phyloP scores from a whole-genome alignment of 176 grass and related monocot species.

The Musa itinerans region DNA sequence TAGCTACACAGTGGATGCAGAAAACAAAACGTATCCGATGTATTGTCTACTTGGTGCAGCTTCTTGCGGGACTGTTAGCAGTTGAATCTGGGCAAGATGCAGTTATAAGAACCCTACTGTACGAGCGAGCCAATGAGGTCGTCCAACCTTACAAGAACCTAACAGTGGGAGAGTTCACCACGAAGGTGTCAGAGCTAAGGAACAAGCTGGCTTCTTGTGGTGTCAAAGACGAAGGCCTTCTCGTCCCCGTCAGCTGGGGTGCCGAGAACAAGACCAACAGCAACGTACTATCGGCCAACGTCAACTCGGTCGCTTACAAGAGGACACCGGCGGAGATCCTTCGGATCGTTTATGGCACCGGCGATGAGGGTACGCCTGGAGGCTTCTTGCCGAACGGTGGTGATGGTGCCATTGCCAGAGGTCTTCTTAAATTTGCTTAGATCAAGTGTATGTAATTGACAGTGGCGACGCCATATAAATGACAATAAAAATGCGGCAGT shows the following conservation, averaged over 20 bases:
- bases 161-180: conserved; percentile 67
- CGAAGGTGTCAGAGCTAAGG: conserved; percentile 38
- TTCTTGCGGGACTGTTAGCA: conserved; percentile 41
- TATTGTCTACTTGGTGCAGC: conserved; percentile 11
- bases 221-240: conserved; percentile 64
- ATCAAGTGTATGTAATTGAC: too few species aligned
- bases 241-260: conserved; percentile 39
- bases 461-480: too few species aligned
- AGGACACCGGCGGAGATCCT: conserved; percentile 55
- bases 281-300: conserved; percentile 59
- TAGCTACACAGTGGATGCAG: too few species aligned
- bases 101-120: conserved; percentile 37
- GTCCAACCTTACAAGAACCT: conserved; percentile 45
- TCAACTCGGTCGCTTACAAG: conserved; percentile 48
- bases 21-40: not conserved
- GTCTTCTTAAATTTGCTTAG: conserved; percentile 12
- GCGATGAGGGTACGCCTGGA: conserved; percentile 37
- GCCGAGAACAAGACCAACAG: conserved; percentile 43
- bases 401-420: conserved; percentile 42
- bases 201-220: conserved; percentile 53
- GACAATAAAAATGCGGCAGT: too few species aligned
- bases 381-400: conserved; percentile 48
- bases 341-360: conserved; percentile 46
- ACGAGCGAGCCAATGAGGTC: conserved; percentile 26
- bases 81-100: conserved; percentile 63